Conservation (phyloP, 805 yeast species). For the Suhomyces sp. region DNA sequence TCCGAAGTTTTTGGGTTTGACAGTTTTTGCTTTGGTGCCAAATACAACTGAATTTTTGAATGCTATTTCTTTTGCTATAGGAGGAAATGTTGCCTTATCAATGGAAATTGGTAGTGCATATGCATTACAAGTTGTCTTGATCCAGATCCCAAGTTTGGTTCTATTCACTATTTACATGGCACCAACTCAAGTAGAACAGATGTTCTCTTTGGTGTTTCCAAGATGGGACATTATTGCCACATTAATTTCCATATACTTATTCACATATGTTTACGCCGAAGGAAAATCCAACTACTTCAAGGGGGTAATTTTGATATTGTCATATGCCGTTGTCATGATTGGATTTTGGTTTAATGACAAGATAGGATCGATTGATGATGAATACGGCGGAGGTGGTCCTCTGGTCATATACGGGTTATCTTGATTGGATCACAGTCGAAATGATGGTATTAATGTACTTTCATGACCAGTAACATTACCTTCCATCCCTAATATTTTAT, state of each 20-base stretch:
- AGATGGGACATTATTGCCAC: constrained; percentile 92
- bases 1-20: constrained; percentile 89
- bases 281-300: constrained; percentile 96
- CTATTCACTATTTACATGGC: constrained; percentile 60
- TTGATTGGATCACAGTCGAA: too few relatives aligned
- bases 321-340: constrained; percentile 68
- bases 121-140: constrained; percentile 89
- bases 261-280: constrained; percentile 92
- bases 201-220: constrained; percentile 87
- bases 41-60: constrained; percentile 95
- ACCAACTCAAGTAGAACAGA: constrained; percentile 39
- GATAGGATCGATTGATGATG: constrained; percentile 32
- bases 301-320: constrained; percentile 81
- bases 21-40: constrained; percentile 94
- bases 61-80: constrained; percentile 94
- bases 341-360: constrained; percentile 73
- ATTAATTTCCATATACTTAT: constrained; percentile 79
- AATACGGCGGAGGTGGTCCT: constrained; percentile 12
- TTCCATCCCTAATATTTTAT: too few relatives aligned
- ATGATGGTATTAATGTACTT: too few relatives aligned
- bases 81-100: constrained; percentile 93
- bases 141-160: constrained; percentile 91
- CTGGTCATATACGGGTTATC: too few relatives aligned
- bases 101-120: constrained; percentile 99
- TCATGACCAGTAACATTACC: too few relatives aligned